These are phyloP conservation scores for Saccharum spontaneum DNA, from an alignment of 176 grass and related monocot species.

Conservation along the genomic window DNA sequence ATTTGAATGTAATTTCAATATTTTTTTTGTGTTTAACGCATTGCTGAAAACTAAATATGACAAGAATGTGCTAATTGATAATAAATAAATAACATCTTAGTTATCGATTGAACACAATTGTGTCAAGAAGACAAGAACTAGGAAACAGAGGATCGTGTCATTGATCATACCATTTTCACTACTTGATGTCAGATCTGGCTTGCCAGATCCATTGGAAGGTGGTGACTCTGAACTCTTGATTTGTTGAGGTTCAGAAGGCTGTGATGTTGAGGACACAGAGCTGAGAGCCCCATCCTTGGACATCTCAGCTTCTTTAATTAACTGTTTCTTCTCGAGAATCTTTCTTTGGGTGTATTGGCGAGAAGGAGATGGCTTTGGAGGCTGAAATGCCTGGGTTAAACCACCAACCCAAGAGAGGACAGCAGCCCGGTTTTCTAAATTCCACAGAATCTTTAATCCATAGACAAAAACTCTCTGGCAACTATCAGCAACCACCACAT, in stretches of 20 bases:
- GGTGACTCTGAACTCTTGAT: slow-evolving; percentile 54
- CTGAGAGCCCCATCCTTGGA: slow-evolving; percentile 42
- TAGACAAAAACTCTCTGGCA: slow-evolving; percentile 94
- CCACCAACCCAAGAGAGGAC: slow-evolving; percentile 69
- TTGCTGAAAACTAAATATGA: slow-evolving; percentile 25
- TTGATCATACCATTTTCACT: slow-evolving; percentile 52
- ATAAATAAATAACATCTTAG: slow-evolving; percentile 17
- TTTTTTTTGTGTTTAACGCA: slow-evolving; percentile 19
- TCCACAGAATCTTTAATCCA: slow-evolving; percentile 96
- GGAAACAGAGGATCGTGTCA: slow-evolving; percentile 27
- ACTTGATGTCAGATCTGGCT: slow-evolving; percentile 50
- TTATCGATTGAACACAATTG: background rate
- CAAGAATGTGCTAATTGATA: slow-evolving; percentile 28
- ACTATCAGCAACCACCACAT: slow-evolving; percentile 91
- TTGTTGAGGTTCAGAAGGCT: slow-evolving; percentile 50
- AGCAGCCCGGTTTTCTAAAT: slow-evolving; percentile 82
- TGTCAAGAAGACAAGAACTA: background rate
- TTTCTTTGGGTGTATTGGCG: slow-evolving; percentile 80
- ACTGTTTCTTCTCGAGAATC: slow-evolving; percentile 65
- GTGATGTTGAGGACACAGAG: slow-evolving; percentile 42
- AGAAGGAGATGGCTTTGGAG: slow-evolving; percentile 87
- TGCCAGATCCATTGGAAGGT: slow-evolving; percentile 48
- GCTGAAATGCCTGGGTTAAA: slow-evolving; percentile 88
- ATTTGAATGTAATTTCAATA: background rate
- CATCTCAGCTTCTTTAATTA: slow-evolving; percentile 57